These are phyloP conservation scores for Boletus mariae DNA, from an alignment of 1,284 basidiomycete species.

Conservation along the genomic window DNA sequence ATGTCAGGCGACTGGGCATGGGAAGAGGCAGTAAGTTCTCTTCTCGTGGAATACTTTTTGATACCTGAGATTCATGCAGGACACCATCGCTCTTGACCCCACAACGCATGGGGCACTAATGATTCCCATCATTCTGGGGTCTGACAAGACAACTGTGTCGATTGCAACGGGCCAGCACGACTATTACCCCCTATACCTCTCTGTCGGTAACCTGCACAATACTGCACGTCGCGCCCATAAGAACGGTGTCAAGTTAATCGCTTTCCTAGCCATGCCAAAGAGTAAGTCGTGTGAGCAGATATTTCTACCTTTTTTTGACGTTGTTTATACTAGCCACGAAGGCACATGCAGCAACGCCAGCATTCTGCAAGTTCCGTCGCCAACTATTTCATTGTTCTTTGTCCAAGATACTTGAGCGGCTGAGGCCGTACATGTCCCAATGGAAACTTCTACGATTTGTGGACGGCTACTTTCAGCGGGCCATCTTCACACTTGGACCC, in stretches of 20 bases:
- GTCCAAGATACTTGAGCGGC: constrained; percentile 3
- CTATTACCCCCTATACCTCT: background rate
- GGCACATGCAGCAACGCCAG: background rate
- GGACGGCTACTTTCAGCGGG: constrained; percentile 12
- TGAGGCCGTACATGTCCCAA: constrained; percentile 10
- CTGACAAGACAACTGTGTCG: background rate
- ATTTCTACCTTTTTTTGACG: too few species aligned
- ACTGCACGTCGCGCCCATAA: background rate
- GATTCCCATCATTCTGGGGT: background rate
- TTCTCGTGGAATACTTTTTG: too few species aligned
- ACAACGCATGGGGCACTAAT: background rate
- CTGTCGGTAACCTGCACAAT: constrained; percentile 3
- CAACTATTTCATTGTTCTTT: constrained; percentile 15
- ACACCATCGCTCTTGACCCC: background rate
- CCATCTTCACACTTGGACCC: constrained; percentile 13
- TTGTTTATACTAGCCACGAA: background rate
- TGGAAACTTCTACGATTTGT: constrained; percentile 9
- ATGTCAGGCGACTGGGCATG: too few species aligned
- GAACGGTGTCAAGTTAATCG: background rate
- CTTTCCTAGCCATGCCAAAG: background rate
- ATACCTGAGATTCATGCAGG: background rate
- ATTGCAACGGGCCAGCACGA: background rate
- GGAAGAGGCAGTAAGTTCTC: too few species aligned
- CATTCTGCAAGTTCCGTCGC: constrained; percentile 12
- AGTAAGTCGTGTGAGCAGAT: background rate